Base-by-base conservation (phyloP, 768 basidiomycete genomes). In the Hypholoma sublateritium region DNA sequence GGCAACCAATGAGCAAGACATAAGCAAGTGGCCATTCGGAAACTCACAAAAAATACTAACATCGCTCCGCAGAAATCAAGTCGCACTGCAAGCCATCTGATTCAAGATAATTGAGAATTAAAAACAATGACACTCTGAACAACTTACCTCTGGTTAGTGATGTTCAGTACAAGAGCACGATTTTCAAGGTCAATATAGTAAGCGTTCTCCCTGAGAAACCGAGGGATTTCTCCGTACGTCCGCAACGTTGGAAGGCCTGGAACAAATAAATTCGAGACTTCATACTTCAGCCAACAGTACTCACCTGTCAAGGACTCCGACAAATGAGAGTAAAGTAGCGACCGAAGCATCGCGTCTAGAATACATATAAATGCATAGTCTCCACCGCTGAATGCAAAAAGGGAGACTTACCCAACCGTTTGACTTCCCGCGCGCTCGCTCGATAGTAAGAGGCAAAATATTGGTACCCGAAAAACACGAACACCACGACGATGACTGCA, bases 261-360 rank as follows among this genome's bases (percentile, higher is more conserved):
- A 47, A 13, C 5, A 50, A 45, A 6, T 55, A 39, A 48, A 14
- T 41, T 19, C 39, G 28, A 50, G 14, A 46, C n/a, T 9, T 25
- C 9, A 22, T 24, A 21, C 16, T 22, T 11, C 21, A 28, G n/a
- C 36, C 5, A 32, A 0, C 9, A 32, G 4, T 17, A 35, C 62
- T 13, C 55, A 74, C 89, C 64, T n/a, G 85, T 85, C 4, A 93
- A 73, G 1, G 86, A 88, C 69, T 92, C 91, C 0, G 87, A 82
- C 65, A 92, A 88, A 64, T 90, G 88, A 0, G 88, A 81, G 67
- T 92, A 92, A 8, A 93, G 77, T 9, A 87, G 72, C 2, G 87
- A 89, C 36, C 90, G 86, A 4, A 92, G 76, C 73, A 88, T 82
- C 7, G 86, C 78, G 67, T 91, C 89, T 84, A 50, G 17, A 17